Percentiles rank a stretch among this genome's conserved stretches.
Evolutionary conservation across 2,329 filamentous ascomycete species (phyloP).

Genomic region (Aspergillus sergii): DNA sequence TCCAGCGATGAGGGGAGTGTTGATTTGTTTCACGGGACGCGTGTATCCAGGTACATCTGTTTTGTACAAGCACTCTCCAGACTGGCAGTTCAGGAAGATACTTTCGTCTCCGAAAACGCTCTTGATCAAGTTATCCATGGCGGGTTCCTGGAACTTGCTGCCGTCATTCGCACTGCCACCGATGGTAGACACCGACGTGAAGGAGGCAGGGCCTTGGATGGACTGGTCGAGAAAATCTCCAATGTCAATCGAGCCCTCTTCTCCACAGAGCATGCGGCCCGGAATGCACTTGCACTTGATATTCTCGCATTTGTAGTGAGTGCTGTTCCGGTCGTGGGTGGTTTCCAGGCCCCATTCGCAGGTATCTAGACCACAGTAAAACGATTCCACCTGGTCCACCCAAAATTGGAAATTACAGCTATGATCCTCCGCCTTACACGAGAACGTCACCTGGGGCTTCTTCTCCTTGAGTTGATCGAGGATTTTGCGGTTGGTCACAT

Average conservation of each 20-base stretch:
- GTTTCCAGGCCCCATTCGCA: constrained; percentile 75
- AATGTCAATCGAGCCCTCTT: constrained; percentile 88
- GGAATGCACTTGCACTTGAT: constrained; percentile 86
- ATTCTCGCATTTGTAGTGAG: constrained; percentile 80
- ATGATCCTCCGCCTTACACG: constrained; percentile 72
- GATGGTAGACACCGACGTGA: constrained; percentile 66
- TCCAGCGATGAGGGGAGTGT: constrained; percentile 91
- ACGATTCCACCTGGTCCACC: constrained; percentile 91
- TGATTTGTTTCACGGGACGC: constrained; percentile 88
- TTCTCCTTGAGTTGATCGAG: constrained; percentile 79
- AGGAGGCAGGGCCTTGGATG: constrained; percentile 86
- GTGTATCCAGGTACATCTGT: constrained; percentile 92
- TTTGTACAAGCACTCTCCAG: constrained; percentile 90
- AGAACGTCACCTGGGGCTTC: constrained; percentile 92
- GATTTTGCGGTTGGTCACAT: constrained; percentile 95
- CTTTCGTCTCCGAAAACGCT: constrained; percentile 88
- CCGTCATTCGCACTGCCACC: constrained; percentile 64
- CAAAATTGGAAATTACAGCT: constrained; percentile 98
- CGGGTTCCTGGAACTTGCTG: constrained; percentile 86
- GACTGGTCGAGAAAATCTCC: constrained; percentile 80
- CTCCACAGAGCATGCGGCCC: constrained; percentile 90
- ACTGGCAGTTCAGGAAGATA: constrained; percentile 78
- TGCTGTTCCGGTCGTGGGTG: constrained; percentile 73
- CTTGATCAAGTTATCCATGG: constrained; percentile 88
- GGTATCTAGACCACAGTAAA: constrained; percentile 87